Evolutionary conservation across 73 alveolate genomes (phyloP), one percentile per base, ranked within the genome.

Genomic region (Paramecium sexaurelia): DNA sequence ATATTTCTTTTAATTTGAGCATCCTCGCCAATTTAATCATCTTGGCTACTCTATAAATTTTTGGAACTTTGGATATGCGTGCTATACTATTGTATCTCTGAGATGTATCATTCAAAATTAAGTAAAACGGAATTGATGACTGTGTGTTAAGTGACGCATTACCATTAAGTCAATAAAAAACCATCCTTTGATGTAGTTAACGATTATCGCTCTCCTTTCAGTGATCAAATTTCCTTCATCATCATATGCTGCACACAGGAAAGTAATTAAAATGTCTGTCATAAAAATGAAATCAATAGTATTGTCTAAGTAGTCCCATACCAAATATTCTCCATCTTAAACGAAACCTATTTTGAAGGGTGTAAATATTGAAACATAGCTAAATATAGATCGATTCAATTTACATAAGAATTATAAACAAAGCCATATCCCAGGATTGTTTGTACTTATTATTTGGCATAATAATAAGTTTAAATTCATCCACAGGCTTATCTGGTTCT

Each of bases 121-220:
- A 61, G 43, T 61, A 61, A 32, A 61, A 61, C 47, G 83, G 83
- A 29, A 61, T 61, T 9, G 83, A 61, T 11, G 83, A 61, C 83
- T 61, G 67, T 51, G 13, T 51, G 67, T 26, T 61, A 61, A 29
- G 39, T 61, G 39, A 29, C 35, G 55, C 19, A 33, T 20, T 73
- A 73, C 87, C 87, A 73, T 39, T 73, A 73, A 36, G 43, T 73
- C 87, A 33, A 73, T 22, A 36, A 73, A 15, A 20, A 73, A 73
- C 87, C 87, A 73, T 73, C 87, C 87, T 33, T 36, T 27, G 3
- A 73, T 11, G 43, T 73, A 73, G 37, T 73, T 73, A n/a, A 27
- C 36, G n/a, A 39, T 19, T 2, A 73, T 73, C 35, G 55, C 36
- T 33, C 17, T 73, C 9, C 66, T 32, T 15, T 36, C 56, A 5